Base-by-base conservation (phyloP, 164 flowering plant species). In the Chloranthus sessilifolius region DNA sequence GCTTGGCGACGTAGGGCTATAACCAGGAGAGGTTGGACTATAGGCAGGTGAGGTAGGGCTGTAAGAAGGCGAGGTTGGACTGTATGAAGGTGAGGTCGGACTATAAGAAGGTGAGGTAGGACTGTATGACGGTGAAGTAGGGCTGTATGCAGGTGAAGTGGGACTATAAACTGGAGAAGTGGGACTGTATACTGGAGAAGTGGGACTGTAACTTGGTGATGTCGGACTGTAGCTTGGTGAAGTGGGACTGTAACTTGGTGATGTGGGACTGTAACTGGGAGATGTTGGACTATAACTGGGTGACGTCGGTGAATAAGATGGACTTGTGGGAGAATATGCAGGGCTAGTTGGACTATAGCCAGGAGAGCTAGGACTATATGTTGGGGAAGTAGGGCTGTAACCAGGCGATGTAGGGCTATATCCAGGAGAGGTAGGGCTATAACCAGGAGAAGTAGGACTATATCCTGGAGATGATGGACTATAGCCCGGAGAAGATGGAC, bases 381-480 rank as follows among this genome's bases (percentile, higher is more conserved):
- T 76, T 2, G 98, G 96, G 25, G 95, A 85, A 7, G 88, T 84
- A 5, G 97, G 97, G 54, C 88, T 83, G 35, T 86, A 89, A 2
- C 80, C 83, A 41, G 97, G 97, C 17, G 95, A 89, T 1, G 85
- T 81, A 0, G 96, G 98, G 45, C 98, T 91, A 46, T 91, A 91
- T 0, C 85, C 83, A 11, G 96, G 96, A 0, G 95, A 88, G 0
- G 94, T 83, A 0, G 98, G 98, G 51, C 96, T 91, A 26, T 91
- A 91, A 1, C 88, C 97, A 15, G 99, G 99, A 2, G 97, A 88
- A 0, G 94, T 77, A 0, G 99, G 96, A 33, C 95, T 86, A 33
- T 83, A 92, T 0, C 87, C 97, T 3, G 96, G 96, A n/a, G 99
- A 88, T 33, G 94, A 79, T 9, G 96, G 95, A 58, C 94, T 88